phyloP scores from a whole-genome alignment of 805 yeast species.

The Komagataella pastoris region DNA sequence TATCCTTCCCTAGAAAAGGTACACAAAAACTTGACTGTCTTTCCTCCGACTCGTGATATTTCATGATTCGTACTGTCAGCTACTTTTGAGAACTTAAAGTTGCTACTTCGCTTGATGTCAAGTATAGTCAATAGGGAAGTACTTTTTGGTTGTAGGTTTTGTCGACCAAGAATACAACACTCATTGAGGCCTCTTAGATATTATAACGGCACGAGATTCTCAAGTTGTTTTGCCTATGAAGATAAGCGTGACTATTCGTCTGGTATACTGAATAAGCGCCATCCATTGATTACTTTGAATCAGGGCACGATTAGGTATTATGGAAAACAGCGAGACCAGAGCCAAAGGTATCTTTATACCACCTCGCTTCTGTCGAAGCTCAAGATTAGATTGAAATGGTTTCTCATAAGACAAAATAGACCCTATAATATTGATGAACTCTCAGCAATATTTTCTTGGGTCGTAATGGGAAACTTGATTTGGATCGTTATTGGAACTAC shows the following conservation, averaged over 20 bases:
- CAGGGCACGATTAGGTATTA: not conserved
- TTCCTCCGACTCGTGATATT: not conserved
- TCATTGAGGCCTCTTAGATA: not conserved
- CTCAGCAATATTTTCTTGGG: slow-evolving; percentile 84
- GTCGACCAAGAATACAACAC: not conserved
- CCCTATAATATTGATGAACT: slow-evolving; percentile 75
- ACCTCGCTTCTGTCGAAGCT: not conserved
- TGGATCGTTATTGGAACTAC: slow-evolving; percentile 82
- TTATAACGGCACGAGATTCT: not conserved
- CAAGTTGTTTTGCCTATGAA: not conserved
- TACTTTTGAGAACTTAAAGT: not conserved
- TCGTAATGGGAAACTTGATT: slow-evolving; percentile 74
- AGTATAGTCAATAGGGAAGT: not conserved
- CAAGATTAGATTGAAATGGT: slow-evolving; percentile 2
- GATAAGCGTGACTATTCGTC: not conserved
- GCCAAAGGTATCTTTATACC: not conserved
- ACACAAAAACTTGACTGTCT: not conserved
- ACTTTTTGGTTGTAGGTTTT: not conserved
- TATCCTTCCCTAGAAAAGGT: not conserved
- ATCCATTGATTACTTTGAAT: not conserved
- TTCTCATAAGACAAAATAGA: slow-evolving; percentile 1
- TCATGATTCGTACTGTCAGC: not conserved
- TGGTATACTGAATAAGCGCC: not conserved
- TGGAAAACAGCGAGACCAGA: not conserved
- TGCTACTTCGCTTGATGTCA: not conserved